These are phyloP conservation scores for Trichoderma sp. DNA, from an alignment of 2,329 filamentous ascomycete genomes.

Conservation along the genomic window DNA sequence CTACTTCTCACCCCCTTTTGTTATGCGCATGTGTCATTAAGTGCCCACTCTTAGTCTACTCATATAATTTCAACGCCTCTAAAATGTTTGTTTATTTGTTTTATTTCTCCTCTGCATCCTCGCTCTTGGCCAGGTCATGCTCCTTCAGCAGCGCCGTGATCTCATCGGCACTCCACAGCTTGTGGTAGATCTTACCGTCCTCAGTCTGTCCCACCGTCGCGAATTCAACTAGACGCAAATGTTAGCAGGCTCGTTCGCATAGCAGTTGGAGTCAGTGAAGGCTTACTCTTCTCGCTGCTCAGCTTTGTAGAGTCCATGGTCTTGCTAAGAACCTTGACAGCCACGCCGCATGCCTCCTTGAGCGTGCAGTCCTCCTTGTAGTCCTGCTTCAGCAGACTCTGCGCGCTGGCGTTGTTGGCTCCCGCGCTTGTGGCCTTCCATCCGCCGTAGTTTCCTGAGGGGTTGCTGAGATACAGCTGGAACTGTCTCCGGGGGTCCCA, in stretches of 20 bases:
- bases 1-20: conserved; percentile 3
- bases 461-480: conserved; percentile 99
- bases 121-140: conserved; percentile 89
- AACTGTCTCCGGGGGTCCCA: conserved; percentile 96
- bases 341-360: conserved; percentile 95
- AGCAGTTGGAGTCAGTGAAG: neutral
- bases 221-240: conserved; percentile 75
- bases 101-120: conserved; percentile 70
- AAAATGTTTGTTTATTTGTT: conserved; percentile 43
- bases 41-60: conserved; percentile 27
- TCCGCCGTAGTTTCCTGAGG: conserved; percentile 96
- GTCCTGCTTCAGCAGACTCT: conserved; percentile 97
- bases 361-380: conserved; percentile 98
- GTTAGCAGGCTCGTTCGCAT: conserved; percentile 28
- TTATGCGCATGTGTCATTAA: conserved; percentile 18
- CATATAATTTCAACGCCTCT: conserved; percentile 6
- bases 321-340: conserved; percentile 99
- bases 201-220: conserved; percentile 96
- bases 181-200: conserved; percentile 96
- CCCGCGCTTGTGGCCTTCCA: conserved; percentile 99
- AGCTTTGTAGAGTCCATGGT: conserved; percentile 99
- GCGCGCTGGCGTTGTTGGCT: conserved; percentile 96
- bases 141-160: conserved; percentile 93
- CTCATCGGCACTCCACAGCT: conserved; percentile 95
- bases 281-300: conserved; percentile 97